Base-by-base conservation (phyloP, 352 stramenopile species). In the Phytopythium delawarense region DNA sequence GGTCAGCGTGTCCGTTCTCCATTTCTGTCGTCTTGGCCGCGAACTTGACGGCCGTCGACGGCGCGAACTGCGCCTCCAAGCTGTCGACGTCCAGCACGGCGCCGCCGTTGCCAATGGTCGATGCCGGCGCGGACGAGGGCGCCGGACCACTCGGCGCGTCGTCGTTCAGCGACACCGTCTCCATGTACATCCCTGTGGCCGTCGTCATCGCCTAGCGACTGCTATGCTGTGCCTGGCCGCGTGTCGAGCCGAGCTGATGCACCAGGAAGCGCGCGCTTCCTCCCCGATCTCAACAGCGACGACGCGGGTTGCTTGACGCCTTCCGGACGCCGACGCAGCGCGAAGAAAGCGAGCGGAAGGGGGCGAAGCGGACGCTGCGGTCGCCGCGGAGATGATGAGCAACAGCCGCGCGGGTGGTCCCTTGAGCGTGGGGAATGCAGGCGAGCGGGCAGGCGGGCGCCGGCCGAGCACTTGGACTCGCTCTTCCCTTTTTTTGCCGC, bases 141-240 rank as follows among this genome's bases (percentile, higher is more conserved):
- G 63, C 64, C 7, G 34, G 42, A 4, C 25, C 51, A 6, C 49
- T 25, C 32, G 59, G 16, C 25, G 66, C 62, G 59, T 92, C 83
- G 52, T 92, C 83, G 62, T 88, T 90, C 42, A 91, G 69, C 37
- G 81, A 91, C 35, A 92, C 83, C 3, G 81, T 92, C 64, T 92
- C 81, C 55, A 92, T 75, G 60, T 78, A 90, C 64, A 69, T 76
- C 30, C 73, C 67, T 28, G 66, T 70, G 5, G 69, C 53, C 51
- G 69, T 78, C 30, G 70, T 71, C 69, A 78, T 82, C 40, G 53
- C 32, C 21, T 18, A 11, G 7, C 42, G 7, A 15, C 18, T 49
- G 20, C 20, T 13, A 18, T 13, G 42, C 7, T 4, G 20, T 11
- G 42, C 7, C 12, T 49, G 42, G 42, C 7, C 18, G 42, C 42